A percentile compares a stretch with the other conserved stretches of the same genome.
Conservation (phyloP, 2,329 filamentous ascomycete genomes). For the Phoma sp. region DNA sequence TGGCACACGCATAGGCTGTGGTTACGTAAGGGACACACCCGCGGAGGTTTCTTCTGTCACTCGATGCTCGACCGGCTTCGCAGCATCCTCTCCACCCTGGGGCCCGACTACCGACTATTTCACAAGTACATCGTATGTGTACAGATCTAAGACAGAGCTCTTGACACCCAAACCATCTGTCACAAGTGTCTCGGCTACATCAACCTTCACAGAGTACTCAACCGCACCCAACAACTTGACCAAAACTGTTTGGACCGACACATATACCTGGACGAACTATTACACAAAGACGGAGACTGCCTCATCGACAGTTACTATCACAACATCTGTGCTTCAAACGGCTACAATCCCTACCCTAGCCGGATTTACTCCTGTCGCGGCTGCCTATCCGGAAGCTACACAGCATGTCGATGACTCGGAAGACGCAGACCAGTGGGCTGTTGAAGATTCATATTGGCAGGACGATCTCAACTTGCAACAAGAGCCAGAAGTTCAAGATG, state of each 20-base stretch:
- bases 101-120: slow-evolving; percentile 10
- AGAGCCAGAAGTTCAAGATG: background rate
- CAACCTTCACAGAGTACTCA: slow-evolving; percentile 9
- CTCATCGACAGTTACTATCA: slow-evolving; percentile 6
- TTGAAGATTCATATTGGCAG: slow-evolving; percentile 13
- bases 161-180: slow-evolving; percentile 14
- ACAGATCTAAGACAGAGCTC: slow-evolving; percentile 10
- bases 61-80: slow-evolving; percentile 12
- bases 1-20: slow-evolving; percentile 1
- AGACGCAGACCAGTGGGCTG: slow-evolving; percentile 10
- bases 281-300: slow-evolving; percentile 2
- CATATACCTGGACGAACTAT: slow-evolving; percentile 17
- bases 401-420: slow-evolving; percentile 10
- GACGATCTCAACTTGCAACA: background rate
- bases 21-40: background rate
- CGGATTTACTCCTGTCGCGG: slow-evolving; percentile 11
- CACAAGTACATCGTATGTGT: slow-evolving; percentile 14
- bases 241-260: slow-evolving; percentile 13
- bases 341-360: slow-evolving; percentile 2
- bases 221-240: slow-evolving; percentile 15
- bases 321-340: slow-evolving; percentile 3
- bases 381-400: slow-evolving; percentile 8
- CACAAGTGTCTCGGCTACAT: slow-evolving; percentile 12
- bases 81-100: slow-evolving; percentile 8
- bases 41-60: slow-evolving; percentile 6